Base-by-base conservation (phyloP, 352 stramenopile genomes). In the Phytophthora colocasiae region DNA sequence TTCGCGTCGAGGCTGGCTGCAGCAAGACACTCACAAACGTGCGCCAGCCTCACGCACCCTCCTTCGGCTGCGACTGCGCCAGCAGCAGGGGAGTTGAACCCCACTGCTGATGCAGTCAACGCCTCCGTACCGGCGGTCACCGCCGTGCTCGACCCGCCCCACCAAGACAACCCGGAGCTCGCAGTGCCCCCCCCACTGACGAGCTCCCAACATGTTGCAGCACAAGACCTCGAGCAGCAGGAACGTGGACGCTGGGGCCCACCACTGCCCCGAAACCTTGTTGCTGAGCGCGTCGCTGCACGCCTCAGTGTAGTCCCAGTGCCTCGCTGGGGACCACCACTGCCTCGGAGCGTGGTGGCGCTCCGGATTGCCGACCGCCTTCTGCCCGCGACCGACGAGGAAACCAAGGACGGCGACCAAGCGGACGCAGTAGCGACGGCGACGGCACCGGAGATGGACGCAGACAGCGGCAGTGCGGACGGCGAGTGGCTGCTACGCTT, bases 81-180 rank as follows among this genome's bases (percentile, higher is more conserved):
- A 19, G n/a, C 40, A 50, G 40, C 27, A 60, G 52, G 41, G 4
- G 9, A 3, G 38, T 46, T 11, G 9, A 61, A 31, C 53, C 43
- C 1, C 53, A 53, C 53, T 46, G 3, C 9, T 10, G 36, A 4
- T 10, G 36, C 0, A 41, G 4, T 10, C 36, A 41, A n/a, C 36
- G 9, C 36, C 36, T 17, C 36, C 36, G 36, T n/a, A 2, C 22
- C 7, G 31, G 31, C 31, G 22, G 22, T 2, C 31, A 34, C 4
- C 31, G 6, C 31, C 31, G 10, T 22, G 2, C 22, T 22, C 22
- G 22, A 22, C 22, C 22, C 31, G 8, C 31, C 31, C 31, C 7
- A 11, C 31, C 31, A 34, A 34, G 31, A 34, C 31, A 34, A 6
- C 8, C 1, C 31, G 31, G 31, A 34, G 31, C 31, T 34, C 31